A percentile compares a stretch with the other conserved stretches of the same genome.
Evolutionary conservation across 768 basidiomycete species (phyloP).

Genomic region (Leccinum ochraceum): DNA sequence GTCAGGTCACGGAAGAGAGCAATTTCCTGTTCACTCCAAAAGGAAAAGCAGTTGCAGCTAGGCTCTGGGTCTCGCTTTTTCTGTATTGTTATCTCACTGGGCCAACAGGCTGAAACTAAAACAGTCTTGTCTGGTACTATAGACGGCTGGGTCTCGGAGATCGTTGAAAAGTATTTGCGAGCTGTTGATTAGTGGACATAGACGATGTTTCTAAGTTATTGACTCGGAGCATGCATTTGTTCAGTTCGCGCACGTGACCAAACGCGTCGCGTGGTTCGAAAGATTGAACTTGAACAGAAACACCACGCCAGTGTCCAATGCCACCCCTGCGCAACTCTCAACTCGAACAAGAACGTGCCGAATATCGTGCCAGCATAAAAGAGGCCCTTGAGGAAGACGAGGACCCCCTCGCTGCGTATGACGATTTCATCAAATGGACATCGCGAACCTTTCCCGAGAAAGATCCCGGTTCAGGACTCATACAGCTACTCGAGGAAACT

Average conservation of each 20-base stretch:
- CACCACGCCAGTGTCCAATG: slow-evolving; percentile 18
- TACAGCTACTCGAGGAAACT: slow-evolving; percentile 81
- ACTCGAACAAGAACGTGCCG: slow-evolving; percentile 32
- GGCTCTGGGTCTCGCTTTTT: slow-evolving; percentile 35
- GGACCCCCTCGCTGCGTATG: slow-evolving; percentile 84
- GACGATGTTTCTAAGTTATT: neutral
- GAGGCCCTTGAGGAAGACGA: slow-evolving; percentile 70
- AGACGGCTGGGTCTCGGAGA: slow-evolving; percentile 21
- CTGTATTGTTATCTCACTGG: neutral
- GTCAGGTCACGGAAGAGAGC: slow-evolving; percentile 29
- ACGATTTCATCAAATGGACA: slow-evolving; percentile 90
- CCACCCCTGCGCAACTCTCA: slow-evolving; percentile 27
- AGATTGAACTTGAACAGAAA: slow-evolving; percentile 9
- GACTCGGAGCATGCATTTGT: neutral
- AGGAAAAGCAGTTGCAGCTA: slow-evolving; percentile 30
- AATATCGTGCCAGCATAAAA: slow-evolving; percentile 42
- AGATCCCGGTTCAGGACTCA: slow-evolving; percentile 68
- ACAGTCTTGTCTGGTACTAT: slow-evolving; percentile 16
- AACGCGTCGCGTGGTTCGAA: slow-evolving; percentile 33
- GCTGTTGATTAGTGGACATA: neutral
- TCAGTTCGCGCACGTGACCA: slow-evolving; percentile 24
- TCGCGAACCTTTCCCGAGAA: slow-evolving; percentile 74
- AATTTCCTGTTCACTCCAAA: slow-evolving; percentile 32
- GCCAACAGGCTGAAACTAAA: slow-evolving; percentile 25
- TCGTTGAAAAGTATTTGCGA: slow-evolving; percentile 18